These are phyloP conservation scores for Aspergillus neotritici DNA, from an alignment of 2,329 filamentous ascomycete genomes.

Conservation along the genomic window DNA sequence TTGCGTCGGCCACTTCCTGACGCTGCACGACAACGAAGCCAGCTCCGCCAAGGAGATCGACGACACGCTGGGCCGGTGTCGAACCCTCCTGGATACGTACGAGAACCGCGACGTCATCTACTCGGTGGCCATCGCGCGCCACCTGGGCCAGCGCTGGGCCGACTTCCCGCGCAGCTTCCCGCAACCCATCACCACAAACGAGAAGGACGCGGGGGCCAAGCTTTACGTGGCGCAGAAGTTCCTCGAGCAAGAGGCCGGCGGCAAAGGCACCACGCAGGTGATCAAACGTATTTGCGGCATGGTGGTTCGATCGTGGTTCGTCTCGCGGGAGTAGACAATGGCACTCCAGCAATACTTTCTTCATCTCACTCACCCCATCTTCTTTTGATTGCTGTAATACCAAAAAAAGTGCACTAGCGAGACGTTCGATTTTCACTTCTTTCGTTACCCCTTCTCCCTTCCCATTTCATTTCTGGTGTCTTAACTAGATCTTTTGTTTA, in stretches of 20 bases:
- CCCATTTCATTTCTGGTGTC: slow-evolving; percentile 11
- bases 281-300: slow-evolving; percentile 65
- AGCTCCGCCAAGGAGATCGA: slow-evolving; percentile 55
- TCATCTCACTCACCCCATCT: slow-evolving; percentile 10
- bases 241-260: slow-evolving; percentile 58
- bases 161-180: slow-evolving; percentile 54
- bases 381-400: slow-evolving; percentile 17
- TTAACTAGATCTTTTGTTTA: slow-evolving; percentile 16
- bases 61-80: slow-evolving; percentile 58
- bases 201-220: slow-evolving; percentile 61
- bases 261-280: slow-evolving; percentile 68
- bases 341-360: slow-evolving; percentile 2
- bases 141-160: slow-evolving; percentile 62
- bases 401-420: slow-evolving; percentile 15
- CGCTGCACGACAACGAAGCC: slow-evolving; percentile 56
- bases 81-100: slow-evolving; percentile 66
- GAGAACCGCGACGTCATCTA: slow-evolving; percentile 91
- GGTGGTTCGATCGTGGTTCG: slow-evolving; percentile 54
- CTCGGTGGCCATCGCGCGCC: slow-evolving; percentile 73
- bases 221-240: slow-evolving; percentile 66
- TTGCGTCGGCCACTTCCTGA: slow-evolving; percentile 65
- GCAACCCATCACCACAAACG: slow-evolving; percentile 56
- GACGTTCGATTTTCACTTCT: slow-evolving; percentile 3
- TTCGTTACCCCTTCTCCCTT: slow-evolving; percentile 2
- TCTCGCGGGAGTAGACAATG: slow-evolving; percentile 30